phyloP scores from a whole-genome alignment of 768 basidiomycete genomes.

The Termitomyces titanicus region DNA sequence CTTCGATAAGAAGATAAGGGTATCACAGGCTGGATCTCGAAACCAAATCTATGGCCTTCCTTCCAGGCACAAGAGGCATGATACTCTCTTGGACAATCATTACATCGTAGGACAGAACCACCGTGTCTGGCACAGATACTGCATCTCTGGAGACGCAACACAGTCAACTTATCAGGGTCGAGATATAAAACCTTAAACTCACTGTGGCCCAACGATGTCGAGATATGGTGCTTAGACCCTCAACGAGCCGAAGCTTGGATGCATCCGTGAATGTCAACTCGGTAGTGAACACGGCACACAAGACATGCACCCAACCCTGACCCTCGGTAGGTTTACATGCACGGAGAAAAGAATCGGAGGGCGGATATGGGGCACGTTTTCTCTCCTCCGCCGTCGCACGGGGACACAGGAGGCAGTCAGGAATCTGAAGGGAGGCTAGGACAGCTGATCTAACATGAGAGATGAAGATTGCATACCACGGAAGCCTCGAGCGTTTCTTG shows the following conservation, averaged over 20 bases:
- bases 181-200: slow-evolving; percentile 24
- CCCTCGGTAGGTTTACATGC: slow-evolving; percentile 90
- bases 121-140: slow-evolving; percentile 64
- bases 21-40: slow-evolving; percentile 84
- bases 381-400: slow-evolving; percentile 47
- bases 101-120: slow-evolving; percentile 83
- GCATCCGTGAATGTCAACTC: slow-evolving; percentile 85
- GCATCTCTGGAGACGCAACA: slow-evolving; percentile 52
- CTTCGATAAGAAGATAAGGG: neutral
- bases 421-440: slow-evolving; percentile 46
- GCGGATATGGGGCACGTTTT: slow-evolving; percentile 41
- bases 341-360: slow-evolving; percentile 64
- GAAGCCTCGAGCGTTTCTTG: slow-evolving; percentile 78
- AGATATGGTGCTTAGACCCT: slow-evolving; percentile 77
- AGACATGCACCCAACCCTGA: slow-evolving; percentile 86
- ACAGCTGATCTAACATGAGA: slow-evolving; percentile 2
- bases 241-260: slow-evolving; percentile 67
- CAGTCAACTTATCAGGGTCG: neutral
- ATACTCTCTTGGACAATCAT: slow-evolving; percentile 75
- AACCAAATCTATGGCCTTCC: slow-evolving; percentile 80
- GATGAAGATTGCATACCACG: slow-evolving; percentile 46
- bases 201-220: slow-evolving; percentile 72
- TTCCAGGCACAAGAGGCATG: slow-evolving; percentile 93
- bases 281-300: slow-evolving; percentile 85
- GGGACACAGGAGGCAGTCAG: slow-evolving; percentile 86